These are phyloP conservation scores for Globisporangium mamillatum DNA, from an alignment of 352 stramenopile species.

Conservation along the genomic window DNA sequence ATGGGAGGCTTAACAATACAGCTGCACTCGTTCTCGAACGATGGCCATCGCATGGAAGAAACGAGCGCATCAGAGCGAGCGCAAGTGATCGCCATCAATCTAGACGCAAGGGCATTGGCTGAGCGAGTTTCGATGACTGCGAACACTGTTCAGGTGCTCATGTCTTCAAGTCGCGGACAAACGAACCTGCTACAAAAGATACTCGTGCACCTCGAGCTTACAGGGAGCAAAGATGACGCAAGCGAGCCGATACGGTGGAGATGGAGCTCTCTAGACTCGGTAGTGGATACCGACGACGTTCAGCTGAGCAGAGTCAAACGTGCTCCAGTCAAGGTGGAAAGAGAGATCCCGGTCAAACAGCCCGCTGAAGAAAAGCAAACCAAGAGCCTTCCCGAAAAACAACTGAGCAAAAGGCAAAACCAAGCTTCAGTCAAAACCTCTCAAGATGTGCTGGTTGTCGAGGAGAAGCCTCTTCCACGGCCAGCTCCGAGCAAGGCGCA, in stretches of 20 bases:
- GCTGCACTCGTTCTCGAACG: constrained; percentile 4
- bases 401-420: background rate
- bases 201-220: constrained; percentile 14
- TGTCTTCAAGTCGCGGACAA: constrained; percentile 20
- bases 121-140: constrained; percentile 18
- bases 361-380: background rate
- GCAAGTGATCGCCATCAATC: background rate
- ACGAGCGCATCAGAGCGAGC: background rate
- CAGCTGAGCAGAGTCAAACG: background rate
- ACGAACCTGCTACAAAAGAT: constrained; percentile 22
- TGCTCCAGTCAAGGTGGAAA: background rate
- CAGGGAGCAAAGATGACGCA: background rate
- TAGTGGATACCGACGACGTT: background rate
- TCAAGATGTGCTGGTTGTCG: background rate
- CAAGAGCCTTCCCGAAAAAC: background rate
- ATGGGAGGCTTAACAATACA: background rate
- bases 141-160: constrained; percentile 20
- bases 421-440: background rate
- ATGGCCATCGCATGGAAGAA: background rate
- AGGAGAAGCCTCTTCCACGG: background rate
- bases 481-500: background rate
- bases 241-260: background rate
- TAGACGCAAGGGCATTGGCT: background rate
- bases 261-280: background rate
- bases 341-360: background rate